These are phyloP conservation scores for Pholiota microspora DNA, from an alignment of 768 basidiomycete species.

Conservation along the genomic window DNA sequence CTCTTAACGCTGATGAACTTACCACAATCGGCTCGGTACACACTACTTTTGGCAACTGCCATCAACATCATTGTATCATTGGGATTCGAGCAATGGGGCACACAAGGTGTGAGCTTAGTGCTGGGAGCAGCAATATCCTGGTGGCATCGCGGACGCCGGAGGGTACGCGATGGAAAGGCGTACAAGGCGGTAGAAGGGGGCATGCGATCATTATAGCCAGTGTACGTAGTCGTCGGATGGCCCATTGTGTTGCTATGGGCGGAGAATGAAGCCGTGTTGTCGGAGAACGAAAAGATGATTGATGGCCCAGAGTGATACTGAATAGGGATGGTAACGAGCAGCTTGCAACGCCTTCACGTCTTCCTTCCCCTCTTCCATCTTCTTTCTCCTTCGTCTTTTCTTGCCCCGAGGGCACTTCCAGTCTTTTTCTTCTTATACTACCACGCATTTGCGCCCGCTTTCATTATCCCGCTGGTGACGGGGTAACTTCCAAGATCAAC, in stretches of 20 bases:
- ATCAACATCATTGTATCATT: slow-evolving; percentile 72
- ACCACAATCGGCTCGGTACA: slow-evolving; percentile 63
- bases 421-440: slow-evolving; percentile 33
- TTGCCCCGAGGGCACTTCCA: slow-evolving; percentile 47
- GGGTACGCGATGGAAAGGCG: slow-evolving; percentile 62
- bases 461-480: slow-evolving; percentile 52
- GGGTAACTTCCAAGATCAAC: slow-evolving; percentile 34
- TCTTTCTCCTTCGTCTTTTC: slow-evolving; percentile 22
- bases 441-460: slow-evolving; percentile 25
- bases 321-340: slow-evolving; percentile 12
- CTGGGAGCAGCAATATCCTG: slow-evolving; percentile 47
- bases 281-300: slow-evolving; percentile 13
- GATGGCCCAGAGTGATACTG: slow-evolving; percentile 11
- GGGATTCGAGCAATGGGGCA: slow-evolving; percentile 76
- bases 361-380: slow-evolving; percentile 20
- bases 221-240: neutral
- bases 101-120: slow-evolving; percentile 51
- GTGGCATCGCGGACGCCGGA: slow-evolving; percentile 41
- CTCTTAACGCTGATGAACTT: slow-evolving; percentile 79
- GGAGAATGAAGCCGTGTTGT: slow-evolving; percentile 12
- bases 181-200: slow-evolving; percentile 87
- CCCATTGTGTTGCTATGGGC: slow-evolving; percentile 11
- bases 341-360: slow-evolving; percentile 14
- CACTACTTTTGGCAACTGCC: slow-evolving; percentile 64
- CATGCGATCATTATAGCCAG: slow-evolving; percentile 37